Base-by-base conservation (phyloP, 257 asterid genomes). In the Coffea canephora region DNA sequence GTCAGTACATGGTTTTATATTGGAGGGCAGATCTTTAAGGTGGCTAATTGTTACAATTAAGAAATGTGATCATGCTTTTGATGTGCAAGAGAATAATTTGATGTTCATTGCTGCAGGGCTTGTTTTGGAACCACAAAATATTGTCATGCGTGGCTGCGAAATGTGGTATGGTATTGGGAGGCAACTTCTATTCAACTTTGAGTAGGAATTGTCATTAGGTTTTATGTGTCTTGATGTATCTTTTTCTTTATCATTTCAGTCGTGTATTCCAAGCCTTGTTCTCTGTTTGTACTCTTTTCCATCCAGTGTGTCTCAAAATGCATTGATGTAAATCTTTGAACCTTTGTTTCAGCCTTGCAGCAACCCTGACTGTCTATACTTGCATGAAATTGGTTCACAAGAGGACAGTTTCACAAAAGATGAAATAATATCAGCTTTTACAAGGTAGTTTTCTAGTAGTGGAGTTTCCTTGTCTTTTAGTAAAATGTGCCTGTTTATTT, bases 321-420 rank as follows among this genome's bases (percentile, higher is more conserved):
- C 23, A 15, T 70, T 57, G 65, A 41, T 70, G 39, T 16, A 46
- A 43, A n/a, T 14, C 15, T 13, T 7, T 34, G 36, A 41, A 77
- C 41, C 81, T 77, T 78, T 89, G 80, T 57, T 86, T 67, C 92
- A 94, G 98, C 92, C 97, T 78, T 94, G 98, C 91, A 88, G 85
- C 90, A 94, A 94, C 73, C 96, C 93, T 34, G 98, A 91, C 76
- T 94, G 98, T 84, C 85, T 94, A 59, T 93, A 94, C 82, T 88
- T 93, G 94, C 97, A 94, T 79, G 98, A 94, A 84, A 73, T 86
- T 83, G 98, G 97, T 55, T 89, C 90, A 2, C 95, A 93, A 80
- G 97, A 93, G 82, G 97, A 94, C 78, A 93, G 98, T 85, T 93
- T 90, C 81, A 90, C 97, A 4, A 94, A 94, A 86, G 98, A 94